Evolutionary conservation across 2,329 filamentous ascomycete genomes (phyloP), one percentile per base, ranked within the genome.

Genomic region (Seiridium unicorne): DNA sequence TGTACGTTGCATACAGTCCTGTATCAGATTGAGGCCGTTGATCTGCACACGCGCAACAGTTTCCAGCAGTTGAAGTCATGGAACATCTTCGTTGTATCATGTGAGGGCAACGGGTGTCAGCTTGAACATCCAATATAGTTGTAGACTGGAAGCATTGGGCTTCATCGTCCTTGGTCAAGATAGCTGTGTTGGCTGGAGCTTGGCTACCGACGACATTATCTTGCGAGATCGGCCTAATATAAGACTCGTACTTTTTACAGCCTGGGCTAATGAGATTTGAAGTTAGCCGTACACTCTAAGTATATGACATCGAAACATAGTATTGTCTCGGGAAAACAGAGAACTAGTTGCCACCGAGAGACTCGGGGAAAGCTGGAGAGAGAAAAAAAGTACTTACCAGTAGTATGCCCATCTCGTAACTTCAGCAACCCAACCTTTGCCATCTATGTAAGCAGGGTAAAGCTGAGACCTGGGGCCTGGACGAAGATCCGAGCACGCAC

Each of bases 381-480:
- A n/a, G 18, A 31, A 49, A 32, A 32, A 11, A 13, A 49, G 7
- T 3, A 31, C 49, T 51, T 36, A 51, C 49, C 64, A 64, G n/a
- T 66, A 64, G 51, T 61, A 61, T 6, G 60, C 58, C 64, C 64
- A 66, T 42, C 61, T 63, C 38, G 48, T 35, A 8, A 59, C 63
- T 13, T 46, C 54, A 31, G 60, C 53, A 3, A 63, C 57, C 57
- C 60, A 64, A 8, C 63, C 63, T n/a, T 61, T 26, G 5, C 62
- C 60, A 42, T 62, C 61, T 9, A 62, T 60, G 44, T 62, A 63
- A 57, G 57, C 57, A n/a, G 61, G 31, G 38, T 66, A 66, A 3
- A 38, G 10, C 35, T 57, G 13, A 36, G 56, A 62, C 13, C 58
- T 51, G 6, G 54, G 44, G 38, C 36, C 31, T 1, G 61, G 61